A percentile compares a stretch with the other conserved stretches of the same genome.
These are phyloP conservation scores for Kwoniella botswanensis DNA, from an alignment of 768 basidiomycete genomes.

Conservation along the genomic window DNA sequence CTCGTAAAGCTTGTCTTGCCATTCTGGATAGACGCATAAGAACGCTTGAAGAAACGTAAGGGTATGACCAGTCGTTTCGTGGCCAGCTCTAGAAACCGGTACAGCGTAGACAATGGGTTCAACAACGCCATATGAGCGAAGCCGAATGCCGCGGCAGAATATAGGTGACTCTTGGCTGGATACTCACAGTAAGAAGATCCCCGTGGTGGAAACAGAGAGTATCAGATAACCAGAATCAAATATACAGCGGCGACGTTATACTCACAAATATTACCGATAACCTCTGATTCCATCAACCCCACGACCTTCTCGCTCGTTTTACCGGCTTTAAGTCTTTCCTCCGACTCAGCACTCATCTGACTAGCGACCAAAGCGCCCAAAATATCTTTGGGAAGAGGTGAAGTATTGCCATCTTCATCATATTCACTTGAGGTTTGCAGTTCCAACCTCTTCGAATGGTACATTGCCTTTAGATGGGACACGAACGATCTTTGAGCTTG, in stretches of 20 bases:
- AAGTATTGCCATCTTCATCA: neutral
- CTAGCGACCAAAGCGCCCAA: slow-evolving; percentile 30
- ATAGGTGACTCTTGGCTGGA: no score
- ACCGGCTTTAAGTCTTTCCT: slow-evolving; percentile 15
- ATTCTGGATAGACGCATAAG: slow-evolving; percentile 46
- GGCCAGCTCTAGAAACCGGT: slow-evolving; percentile 41
- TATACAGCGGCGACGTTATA: neutral
- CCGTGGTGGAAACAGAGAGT: neutral
- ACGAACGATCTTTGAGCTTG: slow-evolving; percentile 27
- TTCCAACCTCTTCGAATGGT: slow-evolving; percentile 7
- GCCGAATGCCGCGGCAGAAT: no score
- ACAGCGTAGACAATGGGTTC: no score
- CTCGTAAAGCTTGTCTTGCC: slow-evolving; percentile 46
- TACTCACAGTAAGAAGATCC: slow-evolving; percentile 36
- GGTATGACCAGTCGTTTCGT: slow-evolving; percentile 50
- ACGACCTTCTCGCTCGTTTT: slow-evolving; percentile 3
- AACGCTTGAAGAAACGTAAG: slow-evolving; percentile 46
- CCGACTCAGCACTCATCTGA: slow-evolving; percentile 36
- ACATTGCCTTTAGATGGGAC: slow-evolving; percentile 27
- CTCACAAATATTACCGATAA: slow-evolving; percentile 45
- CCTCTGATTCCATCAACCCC: slow-evolving; percentile 41
- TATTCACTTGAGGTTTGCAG: slow-evolving; percentile 12
- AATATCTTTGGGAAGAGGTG: slow-evolving; percentile 20
- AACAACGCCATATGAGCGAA: no score
- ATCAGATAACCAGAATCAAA: no score